A percentile compares a stretch with the other conserved stretches of the same genome.
These are phyloP conservation scores for Jamesozyma jinghongensis DNA, from an alignment of 805 yeast species.

Conservation along the genomic window DNA sequence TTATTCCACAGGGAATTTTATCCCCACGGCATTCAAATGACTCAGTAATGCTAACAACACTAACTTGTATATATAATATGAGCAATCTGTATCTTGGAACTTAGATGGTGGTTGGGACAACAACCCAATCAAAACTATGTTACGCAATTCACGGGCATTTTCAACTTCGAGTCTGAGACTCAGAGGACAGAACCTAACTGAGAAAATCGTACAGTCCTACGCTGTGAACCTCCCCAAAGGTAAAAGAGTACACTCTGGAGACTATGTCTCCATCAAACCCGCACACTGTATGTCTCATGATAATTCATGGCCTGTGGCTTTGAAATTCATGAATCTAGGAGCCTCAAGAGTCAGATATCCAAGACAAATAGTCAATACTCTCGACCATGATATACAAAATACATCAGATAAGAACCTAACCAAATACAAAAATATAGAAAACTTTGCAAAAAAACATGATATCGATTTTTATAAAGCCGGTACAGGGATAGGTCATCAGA, in stretches of 20 bases:
- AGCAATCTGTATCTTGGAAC: too few species aligned
- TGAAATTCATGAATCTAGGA: constrained; percentile 91
- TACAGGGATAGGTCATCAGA: constrained; percentile 97
- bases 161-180: constrained; percentile 7
- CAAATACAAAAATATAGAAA: constrained; percentile 81
- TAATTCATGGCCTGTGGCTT: constrained; percentile 98
- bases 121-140: too few species aligned
- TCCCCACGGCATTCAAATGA: too few species aligned
- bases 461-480: constrained; percentile 98
- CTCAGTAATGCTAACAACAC: too few species aligned
- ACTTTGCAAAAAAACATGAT: constrained; percentile 83
- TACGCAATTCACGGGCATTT: too few species aligned
- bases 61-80: too few species aligned
- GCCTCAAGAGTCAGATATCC: constrained; percentile 76
- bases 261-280: constrained; percentile 89
- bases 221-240: constrained; percentile 78
- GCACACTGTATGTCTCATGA: constrained; percentile 99
- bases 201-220: constrained; percentile 87
- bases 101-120: too few species aligned
- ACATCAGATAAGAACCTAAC: constrained; percentile 78
- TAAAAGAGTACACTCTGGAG: constrained; percentile 78
- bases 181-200: constrained; percentile 72
- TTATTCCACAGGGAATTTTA: too few species aligned
- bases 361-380: constrained; percentile 88
- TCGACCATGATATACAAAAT: constrained; percentile 98